Conservation (phyloP, 2,329 filamentous ascomycete species). For the Aspergillus proliferans region DNA sequence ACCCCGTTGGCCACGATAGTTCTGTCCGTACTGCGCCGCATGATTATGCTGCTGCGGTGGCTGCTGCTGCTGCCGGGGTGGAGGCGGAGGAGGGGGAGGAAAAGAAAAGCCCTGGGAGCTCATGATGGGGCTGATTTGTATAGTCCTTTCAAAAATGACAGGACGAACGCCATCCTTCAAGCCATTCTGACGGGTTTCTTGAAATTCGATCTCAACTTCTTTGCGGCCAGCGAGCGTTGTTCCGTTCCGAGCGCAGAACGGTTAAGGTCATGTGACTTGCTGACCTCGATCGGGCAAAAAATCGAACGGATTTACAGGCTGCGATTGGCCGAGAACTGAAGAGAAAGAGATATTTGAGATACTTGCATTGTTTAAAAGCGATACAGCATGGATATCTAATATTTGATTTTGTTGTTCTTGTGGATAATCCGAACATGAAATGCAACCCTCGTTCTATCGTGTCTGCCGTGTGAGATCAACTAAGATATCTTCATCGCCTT, state of each 20-base stretch:
- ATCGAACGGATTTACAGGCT: slow-evolving; percentile 9
- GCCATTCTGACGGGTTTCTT: slow-evolving; percentile 13
- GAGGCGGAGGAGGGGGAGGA: slow-evolving; percentile 41
- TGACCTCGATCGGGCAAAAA: neutral
- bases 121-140: slow-evolving; percentile 25
- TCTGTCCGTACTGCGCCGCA: slow-evolving; percentile 21
- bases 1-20: slow-evolving; percentile 19
- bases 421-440: slow-evolving; percentile 12
- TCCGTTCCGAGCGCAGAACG: slow-evolving; percentile 16
- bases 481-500: neutral
- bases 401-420: neutral
- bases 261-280: slow-evolving; percentile 10
- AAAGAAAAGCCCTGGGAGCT: slow-evolving; percentile 41
- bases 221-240: slow-evolving; percentile 8
- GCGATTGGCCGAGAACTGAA: slow-evolving; percentile 14
- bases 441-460: slow-evolving; percentile 1
- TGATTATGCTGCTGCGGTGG: slow-evolving; percentile 15
- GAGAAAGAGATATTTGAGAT: neutral
- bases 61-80: slow-evolving; percentile 20
- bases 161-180: slow-evolving; percentile 20
- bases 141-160: slow-evolving; percentile 19
- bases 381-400: neutral
- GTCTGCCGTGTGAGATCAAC: slow-evolving; percentile 2
- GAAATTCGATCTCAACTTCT: neutral
- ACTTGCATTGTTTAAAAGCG: neutral